phyloP scores from a whole-genome alignment of 306 rosid genomes.

The Hippophae gyantsensis region DNA sequence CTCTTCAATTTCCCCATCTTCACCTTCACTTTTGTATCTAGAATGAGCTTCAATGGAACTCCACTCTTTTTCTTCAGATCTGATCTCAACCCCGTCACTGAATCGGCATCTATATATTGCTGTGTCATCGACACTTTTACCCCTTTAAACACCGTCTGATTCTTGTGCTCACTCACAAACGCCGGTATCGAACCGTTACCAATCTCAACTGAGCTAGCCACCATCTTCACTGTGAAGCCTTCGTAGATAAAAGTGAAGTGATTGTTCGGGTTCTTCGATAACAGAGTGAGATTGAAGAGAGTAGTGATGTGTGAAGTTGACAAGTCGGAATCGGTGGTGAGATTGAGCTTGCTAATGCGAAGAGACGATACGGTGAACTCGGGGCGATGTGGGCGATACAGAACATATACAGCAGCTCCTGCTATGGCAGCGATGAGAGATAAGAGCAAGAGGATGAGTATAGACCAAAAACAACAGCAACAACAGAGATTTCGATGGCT shows the following conservation, averaged over 20 bases:
- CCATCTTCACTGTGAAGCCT: slow-evolving; percentile 34
- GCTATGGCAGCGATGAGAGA: slow-evolving; percentile 64
- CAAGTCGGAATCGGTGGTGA: slow-evolving; percentile 54
- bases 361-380: slow-evolving; percentile 75
- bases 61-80: slow-evolving; percentile 63
- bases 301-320: slow-evolving; percentile 60
- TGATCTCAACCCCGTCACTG: slow-evolving; percentile 57
- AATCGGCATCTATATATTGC: slow-evolving; percentile 58
- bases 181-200: slow-evolving; percentile 70
- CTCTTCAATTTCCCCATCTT: slow-evolving; percentile 57
- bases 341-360: slow-evolving; percentile 70
- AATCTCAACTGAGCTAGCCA: slow-evolving; percentile 35
- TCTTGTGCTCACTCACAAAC: slow-evolving; percentile 47
- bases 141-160: slow-evolving; percentile 51
- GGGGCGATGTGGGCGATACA: slow-evolving; percentile 84
- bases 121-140: slow-evolving; percentile 30
- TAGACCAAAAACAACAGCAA: slow-evolving; percentile 90
- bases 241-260: slow-evolving; percentile 71
- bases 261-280: slow-evolving; percentile 68
- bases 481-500: slow-evolving; percentile 64
- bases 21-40: slow-evolving; percentile 81
- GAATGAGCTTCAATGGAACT: slow-evolving; percentile 50
- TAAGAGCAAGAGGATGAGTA: slow-evolving; percentile 38
- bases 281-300: slow-evolving; percentile 63
- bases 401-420: slow-evolving; percentile 66